phyloP scores from a whole-genome alignment of 257 asterid species.

The Parsonsia alboflavescens region DNA sequence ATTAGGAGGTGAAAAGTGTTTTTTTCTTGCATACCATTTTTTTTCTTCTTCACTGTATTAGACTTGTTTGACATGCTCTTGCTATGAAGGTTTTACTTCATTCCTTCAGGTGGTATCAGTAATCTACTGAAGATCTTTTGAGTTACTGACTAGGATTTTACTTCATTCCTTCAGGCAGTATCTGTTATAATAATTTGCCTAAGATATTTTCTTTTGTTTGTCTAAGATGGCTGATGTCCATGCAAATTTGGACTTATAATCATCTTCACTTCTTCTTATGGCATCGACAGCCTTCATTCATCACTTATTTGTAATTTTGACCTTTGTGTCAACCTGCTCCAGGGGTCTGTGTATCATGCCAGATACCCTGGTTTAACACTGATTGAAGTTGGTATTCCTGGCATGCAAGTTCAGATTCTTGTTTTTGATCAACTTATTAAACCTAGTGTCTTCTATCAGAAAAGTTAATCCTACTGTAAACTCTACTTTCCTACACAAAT shows the following conservation, averaged over 20 bases:
- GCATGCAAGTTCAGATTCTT: neutral
- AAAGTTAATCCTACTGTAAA: neutral
- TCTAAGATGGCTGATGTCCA: neutral
- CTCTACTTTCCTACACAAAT: neutral
- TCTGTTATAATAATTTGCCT: neutral
- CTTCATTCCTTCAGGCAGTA: neutral
- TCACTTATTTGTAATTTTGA: neutral
- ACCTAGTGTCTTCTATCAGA: neutral
- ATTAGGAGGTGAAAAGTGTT: neutral
- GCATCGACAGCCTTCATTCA: neutral
- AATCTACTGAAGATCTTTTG: neutral
- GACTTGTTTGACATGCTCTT: neutral
- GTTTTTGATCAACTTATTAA: neutral
- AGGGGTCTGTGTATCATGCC: neutral
- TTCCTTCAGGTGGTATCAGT: neutral
- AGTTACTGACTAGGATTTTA: neutral
- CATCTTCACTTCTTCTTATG: neutral
- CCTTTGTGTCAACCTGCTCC: neutral
- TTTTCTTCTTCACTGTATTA: neutral
- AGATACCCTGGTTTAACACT: neutral
- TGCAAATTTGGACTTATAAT: neutral
- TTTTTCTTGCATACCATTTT: constrained; percentile 1
- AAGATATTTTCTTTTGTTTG: neutral
- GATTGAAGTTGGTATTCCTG: neutral
- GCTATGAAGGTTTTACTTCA: neutral